Conservation (phyloP, 805 yeast species). For the Monosporozyma yasuniensis region DNA sequence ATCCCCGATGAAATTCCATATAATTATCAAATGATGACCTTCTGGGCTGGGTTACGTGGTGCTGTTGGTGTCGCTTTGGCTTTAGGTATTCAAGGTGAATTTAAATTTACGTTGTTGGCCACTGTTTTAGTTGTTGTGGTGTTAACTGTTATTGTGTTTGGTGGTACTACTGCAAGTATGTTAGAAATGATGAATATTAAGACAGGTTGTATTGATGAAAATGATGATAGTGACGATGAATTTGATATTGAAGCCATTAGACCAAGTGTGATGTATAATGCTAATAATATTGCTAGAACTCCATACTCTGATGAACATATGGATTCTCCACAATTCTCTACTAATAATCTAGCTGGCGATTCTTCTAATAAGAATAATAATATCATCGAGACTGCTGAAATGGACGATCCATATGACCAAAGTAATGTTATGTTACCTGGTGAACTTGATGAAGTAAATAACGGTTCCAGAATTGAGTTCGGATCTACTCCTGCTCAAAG, state of each 20-base stretch:
- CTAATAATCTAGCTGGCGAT: conserved; percentile 8
- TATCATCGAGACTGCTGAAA: not conserved
- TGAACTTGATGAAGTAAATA: not conserved
- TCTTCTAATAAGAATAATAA: conserved; percentile 1
- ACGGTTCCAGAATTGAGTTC: not conserved
- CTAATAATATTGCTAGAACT: conserved; percentile 1
- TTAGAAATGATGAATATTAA: conserved; percentile 86
- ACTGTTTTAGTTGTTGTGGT: conserved; percentile 96
- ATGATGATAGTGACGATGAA: conserved; percentile 79
- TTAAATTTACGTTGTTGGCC: conserved; percentile 78
- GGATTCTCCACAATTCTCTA: conserved; percentile 12
- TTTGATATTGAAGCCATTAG: conserved; percentile 79
- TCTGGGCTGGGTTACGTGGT: conserved; percentile 98
- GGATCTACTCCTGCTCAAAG: not conserved
- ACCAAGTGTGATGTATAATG: conserved; percentile 7
- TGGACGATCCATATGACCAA: not conserved
- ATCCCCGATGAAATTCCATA: conserved; percentile 86
- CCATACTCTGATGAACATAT: conserved; percentile 25
- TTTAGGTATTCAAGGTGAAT: conserved; percentile 93
- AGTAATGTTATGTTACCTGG: not conserved
- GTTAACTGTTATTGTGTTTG: conserved; percentile 88
- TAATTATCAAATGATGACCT: conserved; percentile 95
- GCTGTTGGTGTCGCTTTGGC: conserved; percentile 99
- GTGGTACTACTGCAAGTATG: conserved; percentile 99
- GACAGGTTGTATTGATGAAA: conserved; percentile 80